Evolutionary conservation across 352 stramenopile species (phyloP).

Genomic region (Blastocystis sp.): DNA sequence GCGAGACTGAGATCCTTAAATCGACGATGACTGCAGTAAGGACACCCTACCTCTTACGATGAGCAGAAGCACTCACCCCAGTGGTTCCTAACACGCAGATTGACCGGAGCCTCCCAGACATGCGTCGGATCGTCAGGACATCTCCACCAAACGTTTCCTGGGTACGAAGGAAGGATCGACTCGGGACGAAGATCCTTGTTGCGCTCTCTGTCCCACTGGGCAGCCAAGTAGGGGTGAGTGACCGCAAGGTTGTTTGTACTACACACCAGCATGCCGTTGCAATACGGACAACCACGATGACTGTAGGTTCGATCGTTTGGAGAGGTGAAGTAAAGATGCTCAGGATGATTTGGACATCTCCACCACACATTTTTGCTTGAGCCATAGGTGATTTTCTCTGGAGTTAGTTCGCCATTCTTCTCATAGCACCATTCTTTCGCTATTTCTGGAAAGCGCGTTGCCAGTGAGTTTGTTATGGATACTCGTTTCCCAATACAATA

Average conservation of each 20-base stretch:
- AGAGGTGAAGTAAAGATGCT: conserved; percentile 20
- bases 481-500: conserved; percentile 29
- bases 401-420: conserved; percentile 23
- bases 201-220: background rate
- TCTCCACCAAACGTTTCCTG: conserved; percentile 49
- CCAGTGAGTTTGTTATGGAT: conserved; percentile 38
- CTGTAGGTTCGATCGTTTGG: conserved; percentile 40
- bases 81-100: background rate
- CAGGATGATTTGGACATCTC: background rate
- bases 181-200: conserved; percentile 4
- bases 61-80: background rate
- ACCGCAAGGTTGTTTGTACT: conserved; percentile 26
- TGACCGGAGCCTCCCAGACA: conserved; percentile 31
- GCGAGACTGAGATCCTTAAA: conserved; percentile 36
- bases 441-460: background rate
- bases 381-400: conserved; percentile 8
- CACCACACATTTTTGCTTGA: conserved; percentile 36
- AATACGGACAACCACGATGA: conserved; percentile 40
- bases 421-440: conserved; percentile 47
- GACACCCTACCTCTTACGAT: background rate
- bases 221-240: background rate
- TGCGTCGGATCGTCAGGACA: conserved; percentile 2
- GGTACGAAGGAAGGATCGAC: conserved; percentile 10
- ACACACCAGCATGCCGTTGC: background rate
- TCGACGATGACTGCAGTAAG: conserved; percentile 23